Evolutionary conservation across 1,139 yeast species (phyloP), one percentile per base, ranked within the genome.

Genomic region (Saccharomyces hybrid): DNA sequence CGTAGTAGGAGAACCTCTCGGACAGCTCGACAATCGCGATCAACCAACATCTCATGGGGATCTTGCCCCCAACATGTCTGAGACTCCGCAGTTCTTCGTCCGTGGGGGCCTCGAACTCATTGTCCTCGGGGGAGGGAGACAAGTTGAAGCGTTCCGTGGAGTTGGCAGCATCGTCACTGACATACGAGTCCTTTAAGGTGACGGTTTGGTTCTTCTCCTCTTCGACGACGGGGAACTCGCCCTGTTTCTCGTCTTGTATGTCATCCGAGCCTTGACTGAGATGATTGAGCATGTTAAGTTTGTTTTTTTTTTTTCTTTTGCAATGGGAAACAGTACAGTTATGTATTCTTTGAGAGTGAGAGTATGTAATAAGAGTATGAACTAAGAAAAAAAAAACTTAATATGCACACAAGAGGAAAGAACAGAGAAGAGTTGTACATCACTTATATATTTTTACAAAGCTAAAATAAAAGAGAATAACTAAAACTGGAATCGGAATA

Each of bases 1-100:
- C 95, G 65, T 87, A 88, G 75, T 83, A 88, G n/a, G 93, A 78
- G 69, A 88, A 88, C 64, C 96, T 80, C 71, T 88, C 96, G 47
- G 91, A 82, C 60, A 88, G 80, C 71, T 88, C 96, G 47, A 88
- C 88, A 52, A 86, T 60, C 38, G 93, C 90, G 52, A 88, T 87
- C 56, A 85, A 76, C 83, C 87, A 88, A 62, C 88, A 83, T 54
- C 69, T 59, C 16, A 65, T 51, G 5, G 70, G 70, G 47, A 66
- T 65, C 14, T 52, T 52, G 26, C 68, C 70, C 8, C 59, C 48
- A 14, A 67, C 68, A 51, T 60, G 69, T 55, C 60, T 63, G 48
- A 67, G 54, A 16, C 67, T 65, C 21, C 53, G 51, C 59, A 63
- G 44, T 51, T 67, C 70, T 44, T 66, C 70, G 42, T 61, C 66